Evolutionary conservation across 2,329 filamentous ascomycete species (phyloP).

Genomic region (Metarhizium robertsii): DNA sequence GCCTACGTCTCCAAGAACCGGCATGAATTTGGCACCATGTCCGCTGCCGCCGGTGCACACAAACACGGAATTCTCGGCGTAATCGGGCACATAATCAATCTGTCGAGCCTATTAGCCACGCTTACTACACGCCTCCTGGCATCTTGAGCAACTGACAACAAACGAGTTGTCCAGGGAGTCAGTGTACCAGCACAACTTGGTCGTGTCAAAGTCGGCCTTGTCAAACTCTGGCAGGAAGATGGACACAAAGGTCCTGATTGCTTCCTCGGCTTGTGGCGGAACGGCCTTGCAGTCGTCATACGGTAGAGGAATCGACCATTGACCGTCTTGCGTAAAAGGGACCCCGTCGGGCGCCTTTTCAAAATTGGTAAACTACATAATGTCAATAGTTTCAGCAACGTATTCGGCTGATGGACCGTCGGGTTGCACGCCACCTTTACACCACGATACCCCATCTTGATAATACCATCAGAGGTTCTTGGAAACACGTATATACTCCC

Average conservation of each 20-base stretch:
- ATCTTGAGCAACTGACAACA: constrained; percentile 9
- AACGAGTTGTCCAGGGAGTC: constrained; percentile 25
- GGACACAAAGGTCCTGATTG: constrained; percentile 12
- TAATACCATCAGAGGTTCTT: constrained; percentile 15
- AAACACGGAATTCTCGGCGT: constrained; percentile 20
- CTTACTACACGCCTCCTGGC: no score
- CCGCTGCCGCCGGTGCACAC: constrained; percentile 26
- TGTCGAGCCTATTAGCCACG: background rate
- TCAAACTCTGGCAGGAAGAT: constrained; percentile 20
- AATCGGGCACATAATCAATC: constrained; percentile 23
- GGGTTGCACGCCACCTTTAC: constrained; percentile 12
- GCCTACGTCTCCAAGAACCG: constrained; percentile 21
- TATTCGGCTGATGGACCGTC: background rate
- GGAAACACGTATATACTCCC: constrained; percentile 21
- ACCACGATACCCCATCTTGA: constrained; percentile 21
- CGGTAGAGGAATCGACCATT: constrained; percentile 22
- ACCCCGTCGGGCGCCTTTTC: constrained; percentile 16
- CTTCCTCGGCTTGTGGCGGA: constrained; percentile 11
- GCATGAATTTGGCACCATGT: constrained; percentile 27
- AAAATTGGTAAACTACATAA: constrained; percentile 22
- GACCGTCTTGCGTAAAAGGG: constrained; percentile 18
- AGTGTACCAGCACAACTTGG: constrained; percentile 24
- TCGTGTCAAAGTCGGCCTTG: constrained; percentile 14
- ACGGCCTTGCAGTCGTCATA: constrained; percentile 9
- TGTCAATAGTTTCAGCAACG: background rate